Conservation (phyloP, 2,329 filamentous ascomycete species). For the Aschersonia sp. region DNA sequence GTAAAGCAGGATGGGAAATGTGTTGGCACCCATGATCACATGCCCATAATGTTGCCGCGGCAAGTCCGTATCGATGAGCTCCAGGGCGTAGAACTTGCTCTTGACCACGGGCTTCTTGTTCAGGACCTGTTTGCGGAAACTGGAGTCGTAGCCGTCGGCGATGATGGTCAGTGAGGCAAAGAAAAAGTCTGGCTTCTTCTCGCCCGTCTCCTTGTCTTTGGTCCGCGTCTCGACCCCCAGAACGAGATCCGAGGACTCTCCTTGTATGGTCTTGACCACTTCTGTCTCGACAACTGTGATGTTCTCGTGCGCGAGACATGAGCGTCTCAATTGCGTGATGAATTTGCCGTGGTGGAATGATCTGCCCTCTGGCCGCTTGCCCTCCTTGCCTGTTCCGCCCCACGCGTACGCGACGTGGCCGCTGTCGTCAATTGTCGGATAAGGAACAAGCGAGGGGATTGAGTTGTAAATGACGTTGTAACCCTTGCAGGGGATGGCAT, state of each 20-base stretch:
- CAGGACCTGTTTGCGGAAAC: constrained; percentile 73
- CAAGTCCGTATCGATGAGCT: constrained; percentile 76
- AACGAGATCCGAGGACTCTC: constrained; percentile 54
- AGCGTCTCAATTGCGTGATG: constrained; percentile 64
- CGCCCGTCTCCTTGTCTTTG: constrained; percentile 36
- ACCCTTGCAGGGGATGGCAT: constrained; percentile 67
- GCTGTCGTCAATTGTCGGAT: constrained; percentile 48
- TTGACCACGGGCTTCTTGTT: constrained; percentile 50
- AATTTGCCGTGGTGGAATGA: constrained; percentile 93
- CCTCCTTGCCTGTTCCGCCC: constrained; percentile 18
- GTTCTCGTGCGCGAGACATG: constrained; percentile 62
- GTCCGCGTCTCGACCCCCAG: constrained; percentile 72
- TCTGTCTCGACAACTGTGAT: constrained; percentile 88
- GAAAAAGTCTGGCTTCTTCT: constrained; percentile 57
- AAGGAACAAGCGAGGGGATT: constrained; percentile 60
- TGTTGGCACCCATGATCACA: constrained; percentile 66
- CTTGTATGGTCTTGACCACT: constrained; percentile 60
- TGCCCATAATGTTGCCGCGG: constrained; percentile 67
- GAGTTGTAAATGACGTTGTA: constrained; percentile 81
- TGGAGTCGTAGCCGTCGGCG: constrained; percentile 84
- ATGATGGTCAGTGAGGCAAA: constrained; percentile 82
- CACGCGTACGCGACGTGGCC: constrained; percentile 24
- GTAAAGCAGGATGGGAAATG: constrained; percentile 69
- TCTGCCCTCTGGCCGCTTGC: constrained; percentile 48
- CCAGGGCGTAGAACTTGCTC: constrained; percentile 86